Base-by-base conservation (phyloP, 768 basidiomycete species). In the Kwoniella dendrophila region DNA sequence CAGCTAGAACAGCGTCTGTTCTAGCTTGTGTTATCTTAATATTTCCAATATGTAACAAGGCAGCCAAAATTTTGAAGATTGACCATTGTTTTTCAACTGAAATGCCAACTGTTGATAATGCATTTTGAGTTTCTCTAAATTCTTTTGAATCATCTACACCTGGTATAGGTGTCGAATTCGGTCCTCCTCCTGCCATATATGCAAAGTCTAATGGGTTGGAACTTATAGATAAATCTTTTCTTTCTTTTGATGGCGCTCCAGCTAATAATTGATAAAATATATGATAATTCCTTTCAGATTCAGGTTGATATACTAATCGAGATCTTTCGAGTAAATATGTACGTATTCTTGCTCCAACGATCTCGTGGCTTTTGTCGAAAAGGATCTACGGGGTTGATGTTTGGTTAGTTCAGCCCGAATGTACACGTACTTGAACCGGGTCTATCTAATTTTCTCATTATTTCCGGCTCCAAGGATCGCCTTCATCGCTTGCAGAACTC, bases 251-350 rank as follows among this genome's bases (percentile, higher is more conserved):
- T 2, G 96, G 94, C 10, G 92, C 92, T 49, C 96, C 96, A 0
- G 94, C 90, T 69, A 95, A 92, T n/a, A 99, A 83, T 78, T 99
- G 96, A 81, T 99, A 98, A 83, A 99, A 99, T 71, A 99, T 97
- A 80, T 99, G 96, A 81, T 98, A 99, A 81, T 99, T 99, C 62
- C 96, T 87, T 79, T 99, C 96, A 44, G 90, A 93, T 61, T 90
- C 83, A 18, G 96, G 95, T 79, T 99, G 96, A 80, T 95, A 97
- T 60, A 97, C 94, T 64, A 99, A 89, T 64, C 96, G 88, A 40
- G 96, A 97, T 41, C 96, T 91, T 77, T 99, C 96, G 64, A 99
- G 83, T 30, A 99, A 86, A 82, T 99, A 99, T 54, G 96, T 99
- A 71, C 96, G 87, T 70, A 99, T 97, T n/a, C 95, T 87, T 4